Conservation (phyloP, 441 rosid species). For the Biscutella auriculata region DNA sequence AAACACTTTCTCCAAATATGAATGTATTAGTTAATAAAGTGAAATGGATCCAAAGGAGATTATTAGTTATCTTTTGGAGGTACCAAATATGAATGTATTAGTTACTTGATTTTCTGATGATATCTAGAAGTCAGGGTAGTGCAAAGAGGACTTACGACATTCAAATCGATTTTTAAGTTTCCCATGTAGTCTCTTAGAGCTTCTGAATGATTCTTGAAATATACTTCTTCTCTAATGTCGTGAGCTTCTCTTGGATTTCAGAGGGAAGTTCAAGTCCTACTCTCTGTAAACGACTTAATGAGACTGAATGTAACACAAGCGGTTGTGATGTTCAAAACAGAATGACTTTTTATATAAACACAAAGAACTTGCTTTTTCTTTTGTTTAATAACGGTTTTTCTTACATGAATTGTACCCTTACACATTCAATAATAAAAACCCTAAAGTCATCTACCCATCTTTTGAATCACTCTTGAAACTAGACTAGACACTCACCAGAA, state of each 20-base stretch:
- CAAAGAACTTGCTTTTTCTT: too few species aligned
- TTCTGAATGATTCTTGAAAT: slow-evolving; percentile 51
- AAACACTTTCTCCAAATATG: not conserved
- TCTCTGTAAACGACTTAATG: too few species aligned
- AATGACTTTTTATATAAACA: too few species aligned
- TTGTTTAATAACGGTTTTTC: too few species aligned
- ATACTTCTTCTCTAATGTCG: slow-evolving; percentile 46
- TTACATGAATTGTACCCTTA: too few species aligned
- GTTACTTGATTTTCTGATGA: not conserved
- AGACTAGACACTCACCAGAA: too few species aligned
- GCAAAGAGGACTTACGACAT: slow-evolving; percentile 42
- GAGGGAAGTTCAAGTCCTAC: slow-evolving; percentile 68
- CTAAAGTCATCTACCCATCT: too few species aligned
- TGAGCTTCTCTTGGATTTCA: slow-evolving; percentile 67
- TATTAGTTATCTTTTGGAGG: not conserved
- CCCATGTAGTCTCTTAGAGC: slow-evolving; percentile 66
- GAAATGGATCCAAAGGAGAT: not conserved
- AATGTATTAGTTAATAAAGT: too few species aligned
- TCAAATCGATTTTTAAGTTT: slow-evolving; percentile 55
- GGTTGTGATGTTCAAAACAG: too few species aligned
- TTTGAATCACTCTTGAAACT: too few species aligned
- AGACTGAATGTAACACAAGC: too few species aligned
- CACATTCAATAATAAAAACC: too few species aligned
- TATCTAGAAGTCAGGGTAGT: not conserved
- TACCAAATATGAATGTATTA: not conserved